Evolutionary conservation across 495 filamentous ascomycete species (phyloP).

Genomic region (Lasiosphaeria ovina): DNA sequence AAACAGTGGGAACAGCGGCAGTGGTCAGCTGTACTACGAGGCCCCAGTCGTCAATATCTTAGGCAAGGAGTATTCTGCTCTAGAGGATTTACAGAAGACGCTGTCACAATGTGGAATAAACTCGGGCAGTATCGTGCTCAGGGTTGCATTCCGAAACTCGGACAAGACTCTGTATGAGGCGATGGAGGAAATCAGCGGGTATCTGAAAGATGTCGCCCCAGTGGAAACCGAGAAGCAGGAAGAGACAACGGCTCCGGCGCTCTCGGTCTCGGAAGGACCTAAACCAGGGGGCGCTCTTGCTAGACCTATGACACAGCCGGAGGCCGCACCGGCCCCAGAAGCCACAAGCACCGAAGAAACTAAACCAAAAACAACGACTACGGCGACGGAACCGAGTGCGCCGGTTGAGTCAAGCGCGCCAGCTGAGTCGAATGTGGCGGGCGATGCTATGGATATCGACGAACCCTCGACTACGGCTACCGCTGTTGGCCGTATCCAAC

Average conservation of each 20-base stretch:
- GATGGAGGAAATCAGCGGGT: slow-evolving; percentile 72
- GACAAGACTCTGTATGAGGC: slow-evolving; percentile 80
- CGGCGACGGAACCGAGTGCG: slow-evolving; percentile 3
- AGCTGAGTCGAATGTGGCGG: slow-evolving; percentile 5
- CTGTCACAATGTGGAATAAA: slow-evolving; percentile 84
- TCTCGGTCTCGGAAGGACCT: slow-evolving; percentile 19
- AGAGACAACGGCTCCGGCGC: slow-evolving; percentile 14
- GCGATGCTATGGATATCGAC: slow-evolving; percentile 28
- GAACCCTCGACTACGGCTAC: slow-evolving; percentile 5
- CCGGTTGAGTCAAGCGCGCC: slow-evolving; percentile 1
- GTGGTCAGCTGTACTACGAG: slow-evolving; percentile 80
- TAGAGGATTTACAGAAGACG: slow-evolving; percentile 82
- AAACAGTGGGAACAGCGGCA: slow-evolving; percentile 52
- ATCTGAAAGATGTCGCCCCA: slow-evolving; percentile 55
- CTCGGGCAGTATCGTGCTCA: slow-evolving; percentile 72
- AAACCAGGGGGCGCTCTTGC: slow-evolving; percentile 9
- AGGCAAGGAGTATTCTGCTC: slow-evolving; percentile 69
- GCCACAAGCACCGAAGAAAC: not conserved
- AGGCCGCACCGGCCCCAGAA: slow-evolving; percentile 10
- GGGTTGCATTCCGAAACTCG: slow-evolving; percentile 71
- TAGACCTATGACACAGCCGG: slow-evolving; percentile 9
- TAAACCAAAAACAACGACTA: slow-evolving; percentile 3
- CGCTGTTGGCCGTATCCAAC: slow-evolving; percentile 32
- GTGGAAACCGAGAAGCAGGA: slow-evolving; percentile 8
- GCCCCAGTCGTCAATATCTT: slow-evolving; percentile 79